A percentile compares a stretch with the other conserved stretches of the same genome.
Conservation (phyloP, 2,329 filamentous ascomycete genomes). For the Diaporthe sp. region DNA sequence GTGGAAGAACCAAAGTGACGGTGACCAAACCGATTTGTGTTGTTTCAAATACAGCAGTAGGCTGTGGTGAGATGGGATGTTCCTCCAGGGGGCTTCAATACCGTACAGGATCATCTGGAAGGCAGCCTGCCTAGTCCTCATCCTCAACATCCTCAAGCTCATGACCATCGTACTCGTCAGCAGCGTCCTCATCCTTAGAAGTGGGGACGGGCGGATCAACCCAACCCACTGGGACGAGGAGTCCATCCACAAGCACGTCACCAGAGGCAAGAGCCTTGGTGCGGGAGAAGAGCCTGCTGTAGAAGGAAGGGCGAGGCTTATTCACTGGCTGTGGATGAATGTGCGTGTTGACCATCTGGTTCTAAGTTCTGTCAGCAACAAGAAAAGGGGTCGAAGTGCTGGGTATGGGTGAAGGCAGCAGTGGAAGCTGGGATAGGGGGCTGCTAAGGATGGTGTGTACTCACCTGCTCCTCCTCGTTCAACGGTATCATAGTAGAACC, state of each 20-base stretch:
- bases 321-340: not conserved
- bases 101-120: conserved; percentile 1
- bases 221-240: not conserved
- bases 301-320: not conserved
- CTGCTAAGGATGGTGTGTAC: not conserved
- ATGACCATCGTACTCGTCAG: not conserved
- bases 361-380: not conserved
- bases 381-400: too few species aligned
- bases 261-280: not conserved
- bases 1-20: not conserved
- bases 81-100: conserved; percentile 14
- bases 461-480: not conserved
- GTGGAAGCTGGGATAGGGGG: not conserved
- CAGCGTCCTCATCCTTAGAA: not conserved
- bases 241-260: not conserved
- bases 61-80: not conserved
- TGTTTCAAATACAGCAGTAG: not conserved
- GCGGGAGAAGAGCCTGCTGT: not conserved
- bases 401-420: rapidly evolving
- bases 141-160: not conserved
- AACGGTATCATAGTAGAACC: conserved; percentile 27
- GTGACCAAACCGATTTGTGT: not conserved
- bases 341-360: not conserved
- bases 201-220: not conserved
- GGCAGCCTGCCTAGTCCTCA: conserved; percentile 4